Evolutionary conservation across 768 basidiomycete species (phyloP), one percentile per base, ranked within the genome.

Genomic region (Holtermanniella nyarrowii): DNA sequence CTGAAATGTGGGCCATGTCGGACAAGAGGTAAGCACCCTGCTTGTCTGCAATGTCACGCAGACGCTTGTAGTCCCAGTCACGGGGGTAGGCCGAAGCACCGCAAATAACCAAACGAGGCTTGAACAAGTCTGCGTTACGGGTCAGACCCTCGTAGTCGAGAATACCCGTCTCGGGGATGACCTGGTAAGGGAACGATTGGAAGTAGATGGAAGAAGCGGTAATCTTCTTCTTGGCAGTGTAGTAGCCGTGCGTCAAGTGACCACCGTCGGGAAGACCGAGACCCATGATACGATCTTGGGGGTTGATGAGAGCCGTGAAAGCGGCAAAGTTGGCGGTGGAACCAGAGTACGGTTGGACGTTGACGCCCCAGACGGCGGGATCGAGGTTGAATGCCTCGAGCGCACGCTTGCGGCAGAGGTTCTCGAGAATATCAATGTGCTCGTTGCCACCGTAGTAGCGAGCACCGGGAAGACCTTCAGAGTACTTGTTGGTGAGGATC

Each of bases 141-240:
- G 81, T 80, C 63, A 99, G 80, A 23, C 73, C 77, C 27, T 74
- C 76, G 73, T 96, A 97, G 77, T 96, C 91, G 61, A 99, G 81
- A 59, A 93, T 78, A 69, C 95, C 84, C 50, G 84, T 86, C 42
- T 81, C 74, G 44, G 85, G 83, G 66, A 83, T 80, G 44, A 73
- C 72, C 53, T 79, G 82, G 64, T 97, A 99, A 43, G 95, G 93
- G 69, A 95, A 78, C 31, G 95, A 95, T 72, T 97, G 91, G 85
- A 97, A 99, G 78, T 97, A 97, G 76, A 99, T 96, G 18, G 95
- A 97, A 21, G 93, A 97, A 27, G 95, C 88, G 26, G 95, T 96
- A 83, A 99, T 97, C 76, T 99, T 97, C 79, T 96, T 95, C 77
- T 97, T 97, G 54, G 89, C 88, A 51, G 89, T 93, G 74, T 91